phyloP scores from a whole-genome alignment of 2,329 filamentous ascomycete species.

The Cladosporium cucumerinum region DNA sequence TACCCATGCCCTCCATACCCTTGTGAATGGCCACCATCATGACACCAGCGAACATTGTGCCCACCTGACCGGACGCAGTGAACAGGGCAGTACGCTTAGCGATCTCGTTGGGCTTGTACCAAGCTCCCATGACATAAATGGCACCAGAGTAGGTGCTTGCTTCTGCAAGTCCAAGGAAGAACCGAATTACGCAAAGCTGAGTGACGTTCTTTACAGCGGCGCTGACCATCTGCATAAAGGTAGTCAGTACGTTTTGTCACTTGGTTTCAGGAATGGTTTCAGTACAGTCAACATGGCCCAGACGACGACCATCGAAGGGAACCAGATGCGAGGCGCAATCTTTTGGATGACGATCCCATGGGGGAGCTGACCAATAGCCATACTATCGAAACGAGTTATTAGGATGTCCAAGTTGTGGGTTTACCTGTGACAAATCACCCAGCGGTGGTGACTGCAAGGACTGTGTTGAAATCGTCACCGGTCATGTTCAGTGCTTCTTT shows the following conservation, averaged over 20 bases:
- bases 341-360: constrained; percentile 31
- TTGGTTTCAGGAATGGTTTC: constrained; percentile 20
- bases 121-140: constrained; percentile 59
- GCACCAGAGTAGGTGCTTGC: constrained; percentile 47
- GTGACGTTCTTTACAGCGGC: constrained; percentile 29
- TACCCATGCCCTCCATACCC: constrained; percentile 46
- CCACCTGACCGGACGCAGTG: constrained; percentile 57
- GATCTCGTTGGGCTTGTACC: constrained; percentile 60
- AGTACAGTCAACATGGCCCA: constrained; percentile 41
- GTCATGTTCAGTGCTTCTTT: constrained; percentile 37
- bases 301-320: constrained; percentile 39
- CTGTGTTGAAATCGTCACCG: constrained; percentile 38
- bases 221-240: background rate
- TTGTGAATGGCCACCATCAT: constrained; percentile 54
- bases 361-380: constrained; percentile 21
- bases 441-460: constrained; percentile 34
- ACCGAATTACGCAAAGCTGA: constrained; percentile 39
- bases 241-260: background rate
- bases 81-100: constrained; percentile 62
- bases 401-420: background rate
- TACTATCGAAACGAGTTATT: background rate
- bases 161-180: constrained; percentile 51
- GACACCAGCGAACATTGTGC: constrained; percentile 61
- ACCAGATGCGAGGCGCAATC: constrained; percentile 25
- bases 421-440: constrained; percentile 20